These are phyloP conservation scores for Mycena sp. DNA, from an alignment of 1,284 basidiomycete genomes.

Conservation along the genomic window DNA sequence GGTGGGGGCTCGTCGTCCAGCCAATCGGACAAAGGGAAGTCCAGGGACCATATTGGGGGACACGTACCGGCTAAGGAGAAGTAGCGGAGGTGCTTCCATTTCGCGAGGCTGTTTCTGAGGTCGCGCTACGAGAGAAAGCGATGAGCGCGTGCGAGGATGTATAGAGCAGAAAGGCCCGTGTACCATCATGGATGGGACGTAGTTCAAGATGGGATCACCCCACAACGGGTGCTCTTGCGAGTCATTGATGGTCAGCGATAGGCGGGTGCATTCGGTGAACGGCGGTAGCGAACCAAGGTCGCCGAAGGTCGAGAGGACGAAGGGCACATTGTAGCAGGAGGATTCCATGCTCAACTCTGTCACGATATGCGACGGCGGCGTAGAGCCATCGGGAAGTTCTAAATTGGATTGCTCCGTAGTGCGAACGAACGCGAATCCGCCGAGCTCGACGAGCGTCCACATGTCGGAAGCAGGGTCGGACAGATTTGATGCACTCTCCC, in stretches of 20 bases:
- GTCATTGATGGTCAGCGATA: not conserved
- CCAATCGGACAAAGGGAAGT: too few species aligned
- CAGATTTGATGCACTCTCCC: not conserved
- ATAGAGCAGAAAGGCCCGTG: not conserved
- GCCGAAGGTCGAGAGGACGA: not conserved
- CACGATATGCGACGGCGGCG: not conserved
- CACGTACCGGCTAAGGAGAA: not conserved
- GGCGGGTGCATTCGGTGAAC: slow-evolving; percentile 3
- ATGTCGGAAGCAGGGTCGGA: not conserved
- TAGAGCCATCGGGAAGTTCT: not conserved
- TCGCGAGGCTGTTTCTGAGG: not conserved
- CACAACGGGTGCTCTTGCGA: not conserved
- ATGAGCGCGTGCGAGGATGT: not conserved
- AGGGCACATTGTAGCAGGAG: not conserved
- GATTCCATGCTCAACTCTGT: not conserved
- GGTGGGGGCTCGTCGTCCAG: too few species aligned
- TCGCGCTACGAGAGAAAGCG: not conserved
- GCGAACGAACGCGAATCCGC: slow-evolving; percentile 2
- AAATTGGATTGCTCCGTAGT: not conserved
- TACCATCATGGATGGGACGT: not conserved
- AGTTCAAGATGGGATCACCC: not conserved
- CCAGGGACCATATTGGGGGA: too few species aligned
- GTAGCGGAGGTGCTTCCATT: slow-evolving; percentile 5
- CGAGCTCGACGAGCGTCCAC: not conserved
- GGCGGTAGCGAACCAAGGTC: not conserved